Evolutionary conservation across 768 basidiomycete genomes (phyloP), one percentile per base, ranked within the genome.

Genomic region (Tylopilus intermedius): DNA sequence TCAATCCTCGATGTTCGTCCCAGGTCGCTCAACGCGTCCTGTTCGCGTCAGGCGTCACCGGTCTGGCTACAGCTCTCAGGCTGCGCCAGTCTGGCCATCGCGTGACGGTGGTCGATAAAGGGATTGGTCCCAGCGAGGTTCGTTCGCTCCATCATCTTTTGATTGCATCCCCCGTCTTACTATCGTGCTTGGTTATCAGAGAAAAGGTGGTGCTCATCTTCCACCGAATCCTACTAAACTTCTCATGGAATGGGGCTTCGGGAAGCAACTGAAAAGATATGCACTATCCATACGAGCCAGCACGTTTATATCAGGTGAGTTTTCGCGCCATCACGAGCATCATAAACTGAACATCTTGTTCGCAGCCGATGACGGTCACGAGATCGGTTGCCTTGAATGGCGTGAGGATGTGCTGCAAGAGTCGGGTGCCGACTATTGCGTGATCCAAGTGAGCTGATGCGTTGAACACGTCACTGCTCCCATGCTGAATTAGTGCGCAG

Each of bases 171-270:
- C 45, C 10, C 32, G 3, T 15, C 38, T 54, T 22, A 50, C 46
- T 6, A 41, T 51, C 10, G 18, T 9, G 18, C 18, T 44, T 52
- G 22, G 8, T 5, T 32, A 27, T 10, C 43, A 79, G 75, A 66
- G 65, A 35, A 62, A 61, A 43, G 75, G 70, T 13, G 76, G 75
- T 8, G 67, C 75, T 8, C 75, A 79, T 45, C 70, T 81, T 8
- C 79, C 81, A 26, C 82, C 83, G 0, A 84, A 84, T 58, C 74
- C 82, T 70, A 81, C 81, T 45, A 76, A 76, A 49, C 68, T 84
- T 2, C 67, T 84, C 22, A 67, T 72, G 45, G 73, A 79, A 54
- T 86, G 83, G 83, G 82, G 78, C 13, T 70, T 81, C 8, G 74
- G 63, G 22, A 74, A 79, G 24, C 65, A 72, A 10, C 65, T 85